These are phyloP conservation scores for Thielaviopsis ethacetica DNA, from an alignment of 2,329 filamentous ascomycete species.

Conservation along the genomic window DNA sequence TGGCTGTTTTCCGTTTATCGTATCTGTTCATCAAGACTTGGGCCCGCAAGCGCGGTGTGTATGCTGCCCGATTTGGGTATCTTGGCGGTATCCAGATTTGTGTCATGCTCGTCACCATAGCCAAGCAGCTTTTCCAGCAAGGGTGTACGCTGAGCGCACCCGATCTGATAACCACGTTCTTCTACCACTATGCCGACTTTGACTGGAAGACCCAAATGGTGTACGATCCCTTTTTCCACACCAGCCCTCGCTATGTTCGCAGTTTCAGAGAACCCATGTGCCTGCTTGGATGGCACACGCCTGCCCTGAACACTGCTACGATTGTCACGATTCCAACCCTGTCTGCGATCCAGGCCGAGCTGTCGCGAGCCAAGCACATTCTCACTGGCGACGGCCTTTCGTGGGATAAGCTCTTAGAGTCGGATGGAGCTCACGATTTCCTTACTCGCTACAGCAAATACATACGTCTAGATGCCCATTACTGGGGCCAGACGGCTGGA, in stretches of 20 bases:
- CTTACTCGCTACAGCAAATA: constrained; percentile 35
- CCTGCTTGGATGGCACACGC: constrained; percentile 45
- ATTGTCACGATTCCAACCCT: constrained; percentile 37
- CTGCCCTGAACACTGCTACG: constrained; percentile 41
- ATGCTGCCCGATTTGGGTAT: constrained; percentile 48
- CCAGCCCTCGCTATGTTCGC: constrained; percentile 33
- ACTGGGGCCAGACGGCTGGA: constrained; percentile 42
- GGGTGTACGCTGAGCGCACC: constrained; percentile 25
- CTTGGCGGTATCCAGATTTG: constrained; percentile 49
- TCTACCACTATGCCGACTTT: constrained; percentile 43
- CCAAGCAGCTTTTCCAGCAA: constrained; percentile 33
- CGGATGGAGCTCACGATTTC: constrained; percentile 28
- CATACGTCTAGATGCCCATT: constrained; percentile 44
- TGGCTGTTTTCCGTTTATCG: constrained; percentile 38
- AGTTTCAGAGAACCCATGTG: constrained; percentile 43
- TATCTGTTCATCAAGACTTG: constrained; percentile 45
- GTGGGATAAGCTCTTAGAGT: constrained; percentile 28
- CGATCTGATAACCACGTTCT: constrained; percentile 43
- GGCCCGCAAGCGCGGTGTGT: constrained; percentile 45
- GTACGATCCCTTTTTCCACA: constrained; percentile 45
- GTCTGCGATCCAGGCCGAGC: constrained; percentile 32
- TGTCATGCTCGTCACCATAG: constrained; percentile 41
- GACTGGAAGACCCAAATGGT: constrained; percentile 39
- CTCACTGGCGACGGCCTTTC: constrained; percentile 21
- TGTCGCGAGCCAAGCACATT: constrained; percentile 28